Percentiles rank a stretch among this genome's conserved stretches.
Conservation (phyloP, 768 basidiomycete genomes). For the Cubamyces lactineus region DNA sequence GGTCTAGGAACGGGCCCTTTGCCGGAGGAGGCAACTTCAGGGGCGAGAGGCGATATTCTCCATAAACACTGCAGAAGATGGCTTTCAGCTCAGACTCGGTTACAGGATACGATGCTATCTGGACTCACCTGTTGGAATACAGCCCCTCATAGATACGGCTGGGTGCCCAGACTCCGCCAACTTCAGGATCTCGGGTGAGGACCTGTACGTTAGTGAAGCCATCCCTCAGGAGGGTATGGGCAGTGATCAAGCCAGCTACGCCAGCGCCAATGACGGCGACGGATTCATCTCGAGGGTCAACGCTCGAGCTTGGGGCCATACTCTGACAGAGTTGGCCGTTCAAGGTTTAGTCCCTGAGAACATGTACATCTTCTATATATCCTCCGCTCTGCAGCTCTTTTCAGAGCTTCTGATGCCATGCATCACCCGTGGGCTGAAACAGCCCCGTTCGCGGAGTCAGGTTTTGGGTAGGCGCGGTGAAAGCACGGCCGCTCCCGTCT, state of each 20-base stretch:
- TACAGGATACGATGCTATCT: neutral
- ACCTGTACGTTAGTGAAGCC: slow-evolving; percentile 59
- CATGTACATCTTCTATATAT: no score
- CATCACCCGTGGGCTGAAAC: no score
- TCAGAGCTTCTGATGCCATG: no score
- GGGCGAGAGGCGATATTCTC: slow-evolving; percentile 62
- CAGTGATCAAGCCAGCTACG: slow-evolving; percentile 60
- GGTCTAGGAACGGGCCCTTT: slow-evolving; percentile 39
- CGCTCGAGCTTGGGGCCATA: neutral
- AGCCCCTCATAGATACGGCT: slow-evolving; percentile 59
- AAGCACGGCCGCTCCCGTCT: no score
- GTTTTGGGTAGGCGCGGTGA: no score
- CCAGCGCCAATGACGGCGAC: slow-evolving; percentile 61
- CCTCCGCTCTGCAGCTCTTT: no score
- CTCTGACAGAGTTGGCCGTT: neutral
- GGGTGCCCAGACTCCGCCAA: slow-evolving; percentile 64
- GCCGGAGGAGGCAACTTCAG: slow-evolving; percentile 50
- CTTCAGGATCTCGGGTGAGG: slow-evolving; percentile 55
- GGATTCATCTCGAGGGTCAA: slow-evolving; percentile 15
- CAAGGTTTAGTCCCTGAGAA: no score
- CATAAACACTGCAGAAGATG: slow-evolving; percentile 52
- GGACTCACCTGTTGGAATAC: slow-evolving; percentile 61
- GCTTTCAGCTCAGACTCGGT: neutral
- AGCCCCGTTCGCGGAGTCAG: no score
- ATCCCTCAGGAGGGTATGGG: slow-evolving; percentile 56